phyloP scores from a whole-genome alignment of 495 filamentous ascomycete species.

The Lichenothelia convexa region DNA sequence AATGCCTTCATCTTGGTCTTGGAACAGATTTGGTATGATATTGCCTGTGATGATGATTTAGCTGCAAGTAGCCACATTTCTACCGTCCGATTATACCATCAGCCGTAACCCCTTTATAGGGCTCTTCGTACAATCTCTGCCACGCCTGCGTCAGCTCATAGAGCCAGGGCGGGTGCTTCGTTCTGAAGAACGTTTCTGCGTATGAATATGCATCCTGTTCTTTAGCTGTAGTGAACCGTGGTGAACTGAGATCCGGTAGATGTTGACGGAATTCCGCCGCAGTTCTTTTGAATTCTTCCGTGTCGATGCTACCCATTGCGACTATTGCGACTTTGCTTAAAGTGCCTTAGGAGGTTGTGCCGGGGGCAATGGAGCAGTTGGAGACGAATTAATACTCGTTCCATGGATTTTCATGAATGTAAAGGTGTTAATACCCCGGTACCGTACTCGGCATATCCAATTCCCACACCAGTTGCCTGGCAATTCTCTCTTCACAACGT shows the following conservation, averaged over 20 bases:
- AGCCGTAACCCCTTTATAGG: constrained; percentile 51
- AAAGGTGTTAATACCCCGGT: no score
- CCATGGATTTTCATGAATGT: no score
- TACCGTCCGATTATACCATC: constrained; percentile 31
- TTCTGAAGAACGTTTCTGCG: constrained; percentile 38
- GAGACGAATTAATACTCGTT: no score
- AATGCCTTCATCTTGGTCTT: constrained; percentile 40
- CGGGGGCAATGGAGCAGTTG: no score
- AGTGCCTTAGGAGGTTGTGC: no score
- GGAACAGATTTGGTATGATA: constrained; percentile 37
- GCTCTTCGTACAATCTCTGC: constrained; percentile 44
- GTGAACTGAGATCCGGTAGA: constrained; percentile 39
- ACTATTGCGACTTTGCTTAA: no score
- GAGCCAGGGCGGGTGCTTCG: constrained; percentile 46
- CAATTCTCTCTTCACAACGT: no score
- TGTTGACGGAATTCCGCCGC: constrained; percentile 32
- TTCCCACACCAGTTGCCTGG: no score
- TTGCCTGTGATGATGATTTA: constrained; percentile 22
- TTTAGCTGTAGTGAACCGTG: constrained; percentile 44
- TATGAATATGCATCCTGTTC: constrained; percentile 47
- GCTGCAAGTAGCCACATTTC: constrained; percentile 4
- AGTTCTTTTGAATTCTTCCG: not conserved
- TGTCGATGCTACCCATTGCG: no score
- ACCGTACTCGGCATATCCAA: no score
- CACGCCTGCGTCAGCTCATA: constrained; percentile 48